Percentiles rank a stretch among this genome's conserved stretches.
Conservation (phyloP, 2,329 filamentous ascomycete species). For the Xylaria hypoxylon region DNA sequence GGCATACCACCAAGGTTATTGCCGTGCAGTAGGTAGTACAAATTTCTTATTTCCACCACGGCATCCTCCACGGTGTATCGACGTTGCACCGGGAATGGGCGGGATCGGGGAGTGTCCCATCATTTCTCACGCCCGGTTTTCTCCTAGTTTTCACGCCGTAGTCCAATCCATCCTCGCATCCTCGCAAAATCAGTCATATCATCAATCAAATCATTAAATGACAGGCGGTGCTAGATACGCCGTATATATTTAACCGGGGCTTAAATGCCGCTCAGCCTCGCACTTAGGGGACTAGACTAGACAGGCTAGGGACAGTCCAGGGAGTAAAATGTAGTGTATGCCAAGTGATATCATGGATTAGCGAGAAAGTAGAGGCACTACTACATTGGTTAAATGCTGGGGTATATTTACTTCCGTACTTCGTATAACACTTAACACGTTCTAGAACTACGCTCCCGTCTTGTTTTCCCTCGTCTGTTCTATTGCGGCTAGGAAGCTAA, state of each 20-base stretch:
- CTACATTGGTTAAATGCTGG: not conserved
- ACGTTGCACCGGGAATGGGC: too few species aligned
- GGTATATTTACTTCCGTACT: not conserved
- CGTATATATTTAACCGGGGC: constrained; percentile 11
- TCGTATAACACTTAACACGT: not conserved
- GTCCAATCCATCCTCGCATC: not conserved
- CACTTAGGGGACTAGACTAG: not conserved
- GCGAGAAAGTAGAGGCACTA: not conserved
- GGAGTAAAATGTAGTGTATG: too few species aligned
- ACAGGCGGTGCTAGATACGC: constrained; percentile 1
- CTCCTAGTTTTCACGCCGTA: not conserved
- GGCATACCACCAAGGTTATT: not conserved
- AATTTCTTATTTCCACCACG: not conserved
- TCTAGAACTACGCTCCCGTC: too few species aligned
- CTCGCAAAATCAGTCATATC: not conserved
- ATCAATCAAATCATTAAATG: too few species aligned
- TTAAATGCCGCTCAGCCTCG: constrained; percentile 3
- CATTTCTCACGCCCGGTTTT: not conserved
- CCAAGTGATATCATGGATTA: not conserved
- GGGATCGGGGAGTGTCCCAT: too few species aligned
- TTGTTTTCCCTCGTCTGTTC: too few species aligned
- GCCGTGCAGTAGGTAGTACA: too few species aligned
- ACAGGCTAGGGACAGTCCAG: too few species aligned
- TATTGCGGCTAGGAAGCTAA: too few species aligned
- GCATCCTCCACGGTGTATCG: too few species aligned